Evolutionary conservation across 768 basidiomycete species (phyloP).

Genomic region (Suillus luteus): DNA sequence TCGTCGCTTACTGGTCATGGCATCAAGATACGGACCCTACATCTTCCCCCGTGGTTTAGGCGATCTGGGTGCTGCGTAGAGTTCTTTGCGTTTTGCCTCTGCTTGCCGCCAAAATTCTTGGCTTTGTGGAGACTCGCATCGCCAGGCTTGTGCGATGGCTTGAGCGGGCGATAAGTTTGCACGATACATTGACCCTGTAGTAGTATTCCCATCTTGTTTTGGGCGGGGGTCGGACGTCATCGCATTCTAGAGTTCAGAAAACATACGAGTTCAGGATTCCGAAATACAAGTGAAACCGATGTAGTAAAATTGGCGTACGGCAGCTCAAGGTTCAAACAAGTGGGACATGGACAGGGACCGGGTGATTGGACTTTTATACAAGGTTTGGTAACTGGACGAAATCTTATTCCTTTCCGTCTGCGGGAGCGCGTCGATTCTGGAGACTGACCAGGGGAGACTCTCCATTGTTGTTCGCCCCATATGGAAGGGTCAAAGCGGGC

Average conservation of each 20-base stretch:
- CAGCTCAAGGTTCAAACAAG: conserved; percentile 37
- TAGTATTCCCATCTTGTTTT: conserved; percentile 34
- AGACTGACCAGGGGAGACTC: conserved; percentile 15
- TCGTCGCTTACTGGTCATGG: conserved; percentile 21
- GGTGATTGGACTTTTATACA: conserved; percentile 36
- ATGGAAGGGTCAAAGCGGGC: conserved; percentile 35
- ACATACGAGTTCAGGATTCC: conserved; percentile 31
- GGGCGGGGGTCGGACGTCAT: conserved; percentile 39
- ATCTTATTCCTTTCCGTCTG: conserved; percentile 34
- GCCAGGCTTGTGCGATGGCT: conserved; percentile 72
- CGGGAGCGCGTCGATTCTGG: conserved; percentile 24
- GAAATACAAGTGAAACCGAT: conserved; percentile 25
- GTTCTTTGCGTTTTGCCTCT: conserved; percentile 47
- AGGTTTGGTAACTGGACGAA: conserved; percentile 32
- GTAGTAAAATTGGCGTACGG: conserved; percentile 39
- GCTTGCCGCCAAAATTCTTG: conserved; percentile 63
- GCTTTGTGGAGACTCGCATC: conserved; percentile 56
- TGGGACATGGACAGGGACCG: conserved; percentile 34
- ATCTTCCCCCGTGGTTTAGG: conserved; percentile 49
- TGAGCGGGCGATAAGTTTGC: conserved; percentile 52
- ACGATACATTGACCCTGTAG: conserved; percentile 28
- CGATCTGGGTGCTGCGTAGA: conserved; percentile 44
- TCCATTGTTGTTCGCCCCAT: conserved; percentile 35
- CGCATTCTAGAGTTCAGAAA: conserved; percentile 32
- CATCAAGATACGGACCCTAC: conserved; percentile 36